Evolutionary conservation across 495 filamentous ascomycete genomes (phyloP).

Genomic region (Jackrogersella multiformis): DNA sequence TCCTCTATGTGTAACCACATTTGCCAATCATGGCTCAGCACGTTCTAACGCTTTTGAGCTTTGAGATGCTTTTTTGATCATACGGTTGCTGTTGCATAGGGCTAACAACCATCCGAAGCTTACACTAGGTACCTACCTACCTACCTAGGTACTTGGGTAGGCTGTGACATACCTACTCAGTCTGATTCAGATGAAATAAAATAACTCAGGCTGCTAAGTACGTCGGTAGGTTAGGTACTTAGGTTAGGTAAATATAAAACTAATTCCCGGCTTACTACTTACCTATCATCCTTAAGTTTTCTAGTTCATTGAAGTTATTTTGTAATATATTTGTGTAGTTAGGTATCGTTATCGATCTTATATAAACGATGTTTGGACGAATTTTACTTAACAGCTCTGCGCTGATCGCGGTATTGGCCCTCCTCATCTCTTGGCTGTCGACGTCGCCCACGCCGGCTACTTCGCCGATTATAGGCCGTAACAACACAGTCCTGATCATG

Average conservation of each 20-base stretch:
- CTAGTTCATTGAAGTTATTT: background rate
- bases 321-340: background rate
- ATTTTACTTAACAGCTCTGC: background rate
- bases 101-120: too few relatives aligned
- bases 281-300: background rate
- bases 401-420: conserved; percentile 1
- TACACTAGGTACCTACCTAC: too few relatives aligned
- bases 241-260: too few relatives aligned
- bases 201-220: too few relatives aligned
- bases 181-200: too few relatives aligned
- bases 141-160: too few relatives aligned
- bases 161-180: too few relatives aligned
- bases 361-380: conserved; percentile 2
- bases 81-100: background rate
- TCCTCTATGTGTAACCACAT: background rate
- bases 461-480: conserved; percentile 18
- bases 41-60: background rate
- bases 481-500: conserved; percentile 40
- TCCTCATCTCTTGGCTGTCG: background rate
- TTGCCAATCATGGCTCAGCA: background rate
- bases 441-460: background rate
- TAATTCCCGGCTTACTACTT: too few relatives aligned
- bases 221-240: too few relatives aligned
- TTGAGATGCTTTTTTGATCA: background rate
- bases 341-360: too few relatives aligned